These are phyloP conservation scores for Sanghuangporus sanghuang DNA, from an alignment of 1,284 basidiomycete genomes.

Conservation along the genomic window DNA sequence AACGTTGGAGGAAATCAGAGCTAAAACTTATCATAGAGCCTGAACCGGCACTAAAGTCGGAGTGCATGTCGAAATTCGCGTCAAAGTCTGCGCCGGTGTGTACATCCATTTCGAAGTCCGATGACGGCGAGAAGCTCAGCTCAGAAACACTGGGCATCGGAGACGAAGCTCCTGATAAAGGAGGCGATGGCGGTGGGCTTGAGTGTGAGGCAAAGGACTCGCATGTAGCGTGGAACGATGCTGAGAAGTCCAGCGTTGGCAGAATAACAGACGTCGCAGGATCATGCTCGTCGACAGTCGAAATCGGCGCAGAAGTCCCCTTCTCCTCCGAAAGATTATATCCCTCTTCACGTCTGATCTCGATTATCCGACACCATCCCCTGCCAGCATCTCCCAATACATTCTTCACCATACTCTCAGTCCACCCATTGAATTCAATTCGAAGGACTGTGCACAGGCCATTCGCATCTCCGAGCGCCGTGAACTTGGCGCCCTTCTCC, in stretches of 20 bases:
- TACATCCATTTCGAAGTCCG: not conserved
- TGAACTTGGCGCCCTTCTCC: conserved; percentile 51
- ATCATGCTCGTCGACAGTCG: conserved; percentile 29
- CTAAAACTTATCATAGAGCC: conserved; percentile 6
- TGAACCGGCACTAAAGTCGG: not conserved
- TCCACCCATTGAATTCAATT: conserved; percentile 68
- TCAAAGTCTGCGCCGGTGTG: not conserved
- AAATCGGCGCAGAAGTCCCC: conserved; percentile 2
- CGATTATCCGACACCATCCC: conserved; percentile 69
- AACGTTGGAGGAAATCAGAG: conserved; percentile 5
- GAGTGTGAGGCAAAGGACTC: not conserved
- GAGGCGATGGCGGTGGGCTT: conserved; percentile 1
- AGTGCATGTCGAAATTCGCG: not conserved
- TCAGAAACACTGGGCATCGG: not conserved
- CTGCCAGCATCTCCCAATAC: conserved; percentile 63
- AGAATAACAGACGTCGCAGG: conserved; percentile 56
- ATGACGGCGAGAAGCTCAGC: not conserved
- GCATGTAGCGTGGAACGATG: conserved; percentile 25
- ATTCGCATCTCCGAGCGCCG: conserved; percentile 46
- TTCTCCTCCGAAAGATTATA: not conserved
- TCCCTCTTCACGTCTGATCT: conserved; percentile 39
- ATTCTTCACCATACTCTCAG: conserved; percentile 48
- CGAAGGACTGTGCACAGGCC: conserved; percentile 55
- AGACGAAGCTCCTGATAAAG: not conserved
- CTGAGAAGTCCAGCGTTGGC: conserved; percentile 66